Evolutionary conservation across 164 flowering plant genomes (phyloP).

Genomic region (Stephania yunnanensis): DNA sequence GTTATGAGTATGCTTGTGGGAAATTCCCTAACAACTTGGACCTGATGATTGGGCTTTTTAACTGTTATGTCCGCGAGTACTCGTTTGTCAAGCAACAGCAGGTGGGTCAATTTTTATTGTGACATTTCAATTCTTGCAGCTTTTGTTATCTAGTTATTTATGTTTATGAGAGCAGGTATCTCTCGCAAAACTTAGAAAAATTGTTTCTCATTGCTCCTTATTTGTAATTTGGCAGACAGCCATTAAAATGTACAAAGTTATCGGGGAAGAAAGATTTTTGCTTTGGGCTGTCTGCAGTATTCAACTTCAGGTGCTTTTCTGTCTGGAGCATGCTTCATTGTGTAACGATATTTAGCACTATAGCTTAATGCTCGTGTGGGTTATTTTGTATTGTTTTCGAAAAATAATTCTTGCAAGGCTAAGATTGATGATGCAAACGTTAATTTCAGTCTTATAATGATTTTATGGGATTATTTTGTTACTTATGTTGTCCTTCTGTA

Average conservation of each 20-base stretch:
- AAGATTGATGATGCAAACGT: background rate
- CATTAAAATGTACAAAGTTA: conserved; percentile 87
- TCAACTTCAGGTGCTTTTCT: conserved; percentile 66
- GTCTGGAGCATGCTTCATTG: background rate
- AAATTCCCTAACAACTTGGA: conserved; percentile 73
- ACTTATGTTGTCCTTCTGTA: background rate
- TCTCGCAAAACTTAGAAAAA: background rate
- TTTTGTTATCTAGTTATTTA: background rate
- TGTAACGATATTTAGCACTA: background rate
- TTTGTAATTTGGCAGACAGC: conserved; percentile 60
- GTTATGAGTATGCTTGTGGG: conserved; percentile 79
- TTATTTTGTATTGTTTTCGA: background rate
- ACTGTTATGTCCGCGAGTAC: conserved; percentile 85
- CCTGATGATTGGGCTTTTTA: conserved; percentile 87
- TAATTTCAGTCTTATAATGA: background rate
- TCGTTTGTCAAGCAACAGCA: conserved; percentile 95
- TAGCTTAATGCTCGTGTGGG: background rate
- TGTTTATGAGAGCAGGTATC: background rate
- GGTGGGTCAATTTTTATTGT: conserved; percentile 32
- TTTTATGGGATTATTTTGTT: background rate
- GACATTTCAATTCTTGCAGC: background rate
- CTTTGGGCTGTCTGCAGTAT: conserved; percentile 99
- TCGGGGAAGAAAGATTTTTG: conserved; percentile 83
- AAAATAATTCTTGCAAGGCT: background rate
- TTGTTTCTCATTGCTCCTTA: background rate